phyloP scores from a whole-genome alignment of 2,329 filamentous ascomycete genomes.

The Aureobasidium lini region DNA sequence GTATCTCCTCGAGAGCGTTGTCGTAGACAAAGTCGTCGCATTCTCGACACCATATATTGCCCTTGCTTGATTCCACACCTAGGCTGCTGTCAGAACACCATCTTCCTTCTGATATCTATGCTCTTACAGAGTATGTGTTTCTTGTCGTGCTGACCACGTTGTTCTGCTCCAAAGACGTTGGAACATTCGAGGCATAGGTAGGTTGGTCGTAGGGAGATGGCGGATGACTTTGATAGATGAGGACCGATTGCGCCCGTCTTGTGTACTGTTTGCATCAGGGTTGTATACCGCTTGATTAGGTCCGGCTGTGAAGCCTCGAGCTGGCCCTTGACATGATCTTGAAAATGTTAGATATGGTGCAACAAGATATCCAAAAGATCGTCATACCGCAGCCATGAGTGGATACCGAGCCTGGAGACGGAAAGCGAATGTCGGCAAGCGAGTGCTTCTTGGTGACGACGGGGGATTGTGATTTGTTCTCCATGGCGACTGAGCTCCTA shows the following conservation, averaged over 20 bases:
- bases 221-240: constrained; percentile 51
- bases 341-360: constrained; percentile 52
- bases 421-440: constrained; percentile 16
- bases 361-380: constrained; percentile 34
- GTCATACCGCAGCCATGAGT: constrained; percentile 36
- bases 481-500: neutral
- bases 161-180: constrained; percentile 58
- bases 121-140: constrained; percentile 64
- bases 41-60: constrained; percentile 70
- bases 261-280: constrained; percentile 62
- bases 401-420: constrained; percentile 5
- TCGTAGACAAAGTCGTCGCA: constrained; percentile 81
- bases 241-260: constrained; percentile 61
- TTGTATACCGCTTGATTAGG: constrained; percentile 64
- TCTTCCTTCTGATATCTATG: too few relatives aligned
- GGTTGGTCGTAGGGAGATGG: constrained; percentile 24
- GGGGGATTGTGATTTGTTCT: constrained; percentile 25
- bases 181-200: constrained; percentile 70
- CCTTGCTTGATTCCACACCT: constrained; percentile 73
- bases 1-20: constrained; percentile 67
- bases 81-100: neutral
- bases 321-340: constrained; percentile 66
- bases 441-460: constrained; percentile 32
- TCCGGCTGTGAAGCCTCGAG: constrained; percentile 60
- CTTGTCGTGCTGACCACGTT: constrained; percentile 62